Conservation (phyloP, 1,284 basidiomycete genomes). For the Boletus albobrunnescens region DNA sequence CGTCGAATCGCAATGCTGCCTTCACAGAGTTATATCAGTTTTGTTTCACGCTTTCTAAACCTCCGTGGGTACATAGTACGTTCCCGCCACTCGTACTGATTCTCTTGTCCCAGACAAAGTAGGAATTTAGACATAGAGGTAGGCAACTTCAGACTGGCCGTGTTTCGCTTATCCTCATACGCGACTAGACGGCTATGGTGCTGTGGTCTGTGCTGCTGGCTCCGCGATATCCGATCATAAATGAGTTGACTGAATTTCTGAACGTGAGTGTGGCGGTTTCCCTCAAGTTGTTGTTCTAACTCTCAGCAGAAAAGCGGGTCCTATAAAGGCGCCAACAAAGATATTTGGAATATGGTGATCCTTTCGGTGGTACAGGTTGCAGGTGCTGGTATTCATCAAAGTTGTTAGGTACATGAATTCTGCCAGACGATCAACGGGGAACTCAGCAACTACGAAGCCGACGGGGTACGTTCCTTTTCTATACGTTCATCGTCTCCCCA, state of each 20-base stretch:
- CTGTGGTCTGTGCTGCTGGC: slow-evolving; percentile 70
- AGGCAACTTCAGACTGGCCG: slow-evolving; percentile 13
- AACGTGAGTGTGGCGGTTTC: slow-evolving; percentile 41
- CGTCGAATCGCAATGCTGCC: slow-evolving; percentile 45
- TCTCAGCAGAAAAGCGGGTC: slow-evolving; percentile 50
- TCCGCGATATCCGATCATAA: slow-evolving; percentile 60
- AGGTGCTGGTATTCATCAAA: slow-evolving; percentile 9
- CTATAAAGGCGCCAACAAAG: slow-evolving; percentile 75
- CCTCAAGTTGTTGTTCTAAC: slow-evolving; percentile 3
- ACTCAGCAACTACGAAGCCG: slow-evolving; percentile 63
- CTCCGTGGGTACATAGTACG: slow-evolving; percentile 44
- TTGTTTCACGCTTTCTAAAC: slow-evolving; percentile 67
- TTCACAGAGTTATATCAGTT: slow-evolving; percentile 65
- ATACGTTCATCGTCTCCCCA: slow-evolving; percentile 5
- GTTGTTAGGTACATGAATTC: slow-evolving; percentile 64
- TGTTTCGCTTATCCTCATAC: slow-evolving; percentile 12
- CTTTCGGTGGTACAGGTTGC: not conserved
- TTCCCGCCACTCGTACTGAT: slow-evolving; percentile 3
- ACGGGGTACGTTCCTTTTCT: slow-evolving; percentile 46
- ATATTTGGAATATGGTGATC: slow-evolving; percentile 75
- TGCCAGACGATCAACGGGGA: slow-evolving; percentile 58
- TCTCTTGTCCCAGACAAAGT: slow-evolving; percentile 44
- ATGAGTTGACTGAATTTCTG: slow-evolving; percentile 60
- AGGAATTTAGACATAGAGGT: slow-evolving; percentile 79
- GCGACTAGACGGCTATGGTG: slow-evolving; percentile 56